Percentiles rank a stretch among this genome's conserved stretches.
Conservation (phyloP, 306 rosid genomes). For the Prunus campanulata region DNA sequence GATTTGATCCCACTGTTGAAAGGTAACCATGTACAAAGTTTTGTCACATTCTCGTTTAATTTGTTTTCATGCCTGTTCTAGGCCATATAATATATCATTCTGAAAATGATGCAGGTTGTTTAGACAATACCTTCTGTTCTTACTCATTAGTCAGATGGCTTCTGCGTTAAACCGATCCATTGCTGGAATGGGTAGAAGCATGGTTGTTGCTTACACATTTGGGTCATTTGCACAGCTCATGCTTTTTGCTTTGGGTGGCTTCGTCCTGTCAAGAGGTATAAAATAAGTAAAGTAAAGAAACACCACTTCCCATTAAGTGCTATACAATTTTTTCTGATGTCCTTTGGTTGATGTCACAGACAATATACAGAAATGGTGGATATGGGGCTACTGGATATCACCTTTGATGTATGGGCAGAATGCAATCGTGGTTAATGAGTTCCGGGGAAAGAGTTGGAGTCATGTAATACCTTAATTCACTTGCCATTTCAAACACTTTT, state of each 20-base stretch:
- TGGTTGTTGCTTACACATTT: conserved; percentile 39
- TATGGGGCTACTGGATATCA: conserved; percentile 27
- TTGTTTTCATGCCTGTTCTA: neutral
- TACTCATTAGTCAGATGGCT: conserved; percentile 48
- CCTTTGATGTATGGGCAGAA: conserved; percentile 29
- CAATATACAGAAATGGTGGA: conserved; percentile 21
- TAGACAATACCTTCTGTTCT: conserved; percentile 41
- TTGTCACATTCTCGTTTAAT: neutral
- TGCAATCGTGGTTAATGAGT: conserved; percentile 28
- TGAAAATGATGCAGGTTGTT: conserved; percentile 37
- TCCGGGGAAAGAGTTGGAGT: conserved; percentile 17
- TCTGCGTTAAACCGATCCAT: conserved; percentile 36
- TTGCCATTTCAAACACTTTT: neutral
- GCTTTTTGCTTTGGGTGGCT: conserved; percentile 45
- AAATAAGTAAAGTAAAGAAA: neutral
- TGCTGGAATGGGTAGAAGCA: conserved; percentile 47
- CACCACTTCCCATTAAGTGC: too few species aligned
- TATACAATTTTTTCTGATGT: neutral
- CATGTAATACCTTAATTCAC: neutral
- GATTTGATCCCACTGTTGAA: conserved; percentile 55
- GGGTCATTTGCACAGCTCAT: conserved; percentile 28
- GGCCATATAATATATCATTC: neutral
- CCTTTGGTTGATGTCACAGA: conserved; percentile 1
- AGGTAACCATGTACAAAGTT: conserved; percentile 13
- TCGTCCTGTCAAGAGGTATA: conserved; percentile 51